A percentile compares a stretch with the other conserved stretches of the same genome.
Conservation (phyloP, 108 stramenopile species). For the Pseudonitzschia delicatissima region DNA sequence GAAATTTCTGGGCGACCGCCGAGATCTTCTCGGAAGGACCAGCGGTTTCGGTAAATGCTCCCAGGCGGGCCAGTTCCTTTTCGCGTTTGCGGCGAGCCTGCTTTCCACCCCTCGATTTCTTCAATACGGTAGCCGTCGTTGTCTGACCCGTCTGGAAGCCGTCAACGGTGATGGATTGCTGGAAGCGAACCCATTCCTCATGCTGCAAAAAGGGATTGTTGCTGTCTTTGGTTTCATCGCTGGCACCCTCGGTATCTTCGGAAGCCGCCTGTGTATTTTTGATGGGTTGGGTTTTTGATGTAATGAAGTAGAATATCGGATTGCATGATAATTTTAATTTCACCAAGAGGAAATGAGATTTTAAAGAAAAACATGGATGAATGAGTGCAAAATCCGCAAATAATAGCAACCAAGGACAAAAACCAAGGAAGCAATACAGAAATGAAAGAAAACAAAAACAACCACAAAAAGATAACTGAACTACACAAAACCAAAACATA, state of each 20-base stretch:
- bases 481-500: too few species aligned
- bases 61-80: constrained; percentile 29
- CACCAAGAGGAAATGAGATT: background rate
- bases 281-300: too few species aligned
- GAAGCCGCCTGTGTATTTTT: too few species aligned
- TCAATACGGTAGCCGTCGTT: constrained; percentile 37
- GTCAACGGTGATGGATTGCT: constrained; percentile 72
- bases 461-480: too few species aligned
- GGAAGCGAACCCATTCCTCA: constrained; percentile 82
- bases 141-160: constrained; percentile 84
- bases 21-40: constrained; percentile 15
- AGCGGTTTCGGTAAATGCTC: constrained; percentile 11
- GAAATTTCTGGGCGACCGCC: constrained; percentile 35
- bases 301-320: too few species aligned
- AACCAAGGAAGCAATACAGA: too few species aligned
- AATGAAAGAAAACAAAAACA: too few species aligned
- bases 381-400: too few species aligned
- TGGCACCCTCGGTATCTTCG: background rate
- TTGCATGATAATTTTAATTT: too few species aligned
- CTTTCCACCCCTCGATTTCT: constrained; percentile 60
- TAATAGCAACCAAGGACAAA: too few species aligned
- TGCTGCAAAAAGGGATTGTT: constrained; percentile 51
- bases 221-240: background rate
- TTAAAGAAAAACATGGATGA: background rate
- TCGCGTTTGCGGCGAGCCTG: constrained; percentile 48